Evolutionary conservation across 2,329 filamentous ascomycete species (phyloP).

Genomic region (Curvularia sp.): DNA sequence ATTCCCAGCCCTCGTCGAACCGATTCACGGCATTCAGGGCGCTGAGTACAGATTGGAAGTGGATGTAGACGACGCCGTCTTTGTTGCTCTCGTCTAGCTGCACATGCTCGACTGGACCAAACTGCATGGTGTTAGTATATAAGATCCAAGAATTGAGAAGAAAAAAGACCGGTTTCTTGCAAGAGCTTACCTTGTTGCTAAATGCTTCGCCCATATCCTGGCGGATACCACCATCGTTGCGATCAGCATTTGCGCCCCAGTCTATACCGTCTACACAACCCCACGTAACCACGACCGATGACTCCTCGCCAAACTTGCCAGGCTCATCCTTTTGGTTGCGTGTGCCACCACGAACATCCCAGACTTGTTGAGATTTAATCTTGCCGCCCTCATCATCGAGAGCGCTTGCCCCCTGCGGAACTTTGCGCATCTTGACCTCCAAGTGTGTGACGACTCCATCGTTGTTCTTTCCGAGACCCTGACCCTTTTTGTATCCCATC

Average conservation of each 20-base stretch:
- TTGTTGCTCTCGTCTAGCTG: slow-evolving; percentile 69
- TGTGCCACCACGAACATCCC: slow-evolving; percentile 79
- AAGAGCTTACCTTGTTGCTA: slow-evolving; percentile 69
- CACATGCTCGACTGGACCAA: slow-evolving; percentile 81
- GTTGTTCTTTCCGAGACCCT: slow-evolving; percentile 81
- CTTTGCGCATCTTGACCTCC: slow-evolving; percentile 62
- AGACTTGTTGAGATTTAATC: slow-evolving; percentile 54
- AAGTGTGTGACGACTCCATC: slow-evolving; percentile 86
- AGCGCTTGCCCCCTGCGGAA: slow-evolving; percentile 25
- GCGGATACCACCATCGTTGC: slow-evolving; percentile 69
- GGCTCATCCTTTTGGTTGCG: slow-evolving; percentile 50
- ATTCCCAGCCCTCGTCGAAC: slow-evolving; percentile 88
- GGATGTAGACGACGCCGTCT: slow-evolving; percentile 80
- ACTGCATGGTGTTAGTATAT: slow-evolving; percentile 57
- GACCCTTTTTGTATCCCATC: slow-evolving; percentile 90
- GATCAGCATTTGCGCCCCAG: slow-evolving; percentile 74
- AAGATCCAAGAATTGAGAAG: not conserved
- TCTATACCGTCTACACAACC: slow-evolving; percentile 90
- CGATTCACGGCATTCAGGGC: slow-evolving; percentile 89
- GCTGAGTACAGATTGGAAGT: slow-evolving; percentile 85
- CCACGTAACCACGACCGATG: slow-evolving; percentile 79
- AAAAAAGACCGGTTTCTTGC: not conserved
- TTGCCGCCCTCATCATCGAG: slow-evolving; percentile 60
- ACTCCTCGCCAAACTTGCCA: slow-evolving; percentile 64
- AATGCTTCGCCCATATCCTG: slow-evolving; percentile 98